Percentiles rank a stretch among this genome's conserved stretches.
Conservation (phyloP, 1,284 basidiomycete genomes). For the Tilletiopsis washingtonensis region DNA sequence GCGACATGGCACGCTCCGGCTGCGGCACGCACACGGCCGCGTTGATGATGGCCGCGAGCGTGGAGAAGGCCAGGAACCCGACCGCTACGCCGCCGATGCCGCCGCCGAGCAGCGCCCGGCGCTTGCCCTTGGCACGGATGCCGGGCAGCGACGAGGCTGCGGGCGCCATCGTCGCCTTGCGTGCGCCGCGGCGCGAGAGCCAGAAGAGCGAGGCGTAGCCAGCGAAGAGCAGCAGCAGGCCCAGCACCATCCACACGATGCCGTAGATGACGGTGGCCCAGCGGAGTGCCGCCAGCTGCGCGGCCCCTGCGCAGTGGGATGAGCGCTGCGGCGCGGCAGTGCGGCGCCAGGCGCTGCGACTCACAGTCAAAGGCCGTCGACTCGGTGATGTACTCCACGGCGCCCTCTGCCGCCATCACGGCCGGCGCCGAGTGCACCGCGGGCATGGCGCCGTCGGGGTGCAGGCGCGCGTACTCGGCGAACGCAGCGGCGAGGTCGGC, state of each 20-base stretch:
- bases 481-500: constrained; percentile 23
- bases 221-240: constrained; percentile 30
- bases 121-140: background rate
- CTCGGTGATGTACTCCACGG: background rate
- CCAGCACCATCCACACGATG: constrained; percentile 27
- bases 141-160: constrained; percentile 7
- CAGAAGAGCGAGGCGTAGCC: constrained; percentile 37
- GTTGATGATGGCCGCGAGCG: constrained; percentile 19
- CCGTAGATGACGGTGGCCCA: constrained; percentile 26
- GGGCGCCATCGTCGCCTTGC: background rate
- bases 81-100: constrained; percentile 27
- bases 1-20: constrained; percentile 9
- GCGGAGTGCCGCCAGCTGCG: constrained; percentile 8
- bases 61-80: constrained; percentile 32
- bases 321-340: background rate
- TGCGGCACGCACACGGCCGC: constrained; percentile 16
- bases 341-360: background rate
- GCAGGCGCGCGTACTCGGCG: constrained; percentile 15
- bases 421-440: background rate
- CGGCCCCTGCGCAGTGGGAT: constrained; percentile 14
- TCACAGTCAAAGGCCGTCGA: background rate
- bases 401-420: background rate
- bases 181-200: constrained; percentile 12
- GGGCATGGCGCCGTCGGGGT: constrained; percentile 1
- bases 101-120: constrained; percentile 14